These are phyloP conservation scores for Penicillium cataractarum DNA, from an alignment of 495 filamentous ascomycete species.

Conservation along the genomic window DNA sequence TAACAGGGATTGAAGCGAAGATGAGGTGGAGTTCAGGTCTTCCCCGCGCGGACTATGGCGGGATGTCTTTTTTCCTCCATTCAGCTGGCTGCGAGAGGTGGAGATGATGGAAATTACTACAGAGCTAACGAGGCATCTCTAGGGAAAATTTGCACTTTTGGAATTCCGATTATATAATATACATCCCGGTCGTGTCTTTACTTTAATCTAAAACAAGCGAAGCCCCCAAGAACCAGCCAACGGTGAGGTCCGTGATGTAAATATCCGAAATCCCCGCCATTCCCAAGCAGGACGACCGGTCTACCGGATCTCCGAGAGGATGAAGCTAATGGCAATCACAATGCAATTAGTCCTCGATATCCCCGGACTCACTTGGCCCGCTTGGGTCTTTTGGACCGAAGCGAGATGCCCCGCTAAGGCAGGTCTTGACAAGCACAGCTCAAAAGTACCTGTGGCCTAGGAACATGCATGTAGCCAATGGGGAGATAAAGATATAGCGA, in stretches of 20 bases:
- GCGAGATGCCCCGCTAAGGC: background rate
- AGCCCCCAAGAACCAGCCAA: constrained; percentile 7
- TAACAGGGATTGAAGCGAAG: constrained; percentile 14
- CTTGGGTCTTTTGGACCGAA: background rate
- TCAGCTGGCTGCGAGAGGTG: constrained; percentile 8
- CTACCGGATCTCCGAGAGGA: too few species aligned
- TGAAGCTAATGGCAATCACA: background rate
- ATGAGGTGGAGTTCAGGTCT: background rate
- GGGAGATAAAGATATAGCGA: background rate
- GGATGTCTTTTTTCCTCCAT: constrained; percentile 31
- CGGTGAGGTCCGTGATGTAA: background rate
- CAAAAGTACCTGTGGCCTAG: background rate
- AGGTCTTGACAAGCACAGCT: background rate
- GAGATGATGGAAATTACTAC: constrained; percentile 5
- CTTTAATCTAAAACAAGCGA: constrained; percentile 5
- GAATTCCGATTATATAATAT: constrained; percentile 19
- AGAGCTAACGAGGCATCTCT: background rate
- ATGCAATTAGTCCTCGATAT: background rate
- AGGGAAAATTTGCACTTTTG: constrained; percentile 8
- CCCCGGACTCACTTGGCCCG: background rate
- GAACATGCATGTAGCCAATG: background rate
- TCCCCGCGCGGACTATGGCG: constrained; percentile 9
- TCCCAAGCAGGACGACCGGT: background rate
- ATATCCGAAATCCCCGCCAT: background rate
- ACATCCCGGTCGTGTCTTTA: constrained; percentile 15